phyloP scores from a whole-genome alignment of 2,329 filamentous ascomycete species.

The Ophioceras dolichostomum region DNA sequence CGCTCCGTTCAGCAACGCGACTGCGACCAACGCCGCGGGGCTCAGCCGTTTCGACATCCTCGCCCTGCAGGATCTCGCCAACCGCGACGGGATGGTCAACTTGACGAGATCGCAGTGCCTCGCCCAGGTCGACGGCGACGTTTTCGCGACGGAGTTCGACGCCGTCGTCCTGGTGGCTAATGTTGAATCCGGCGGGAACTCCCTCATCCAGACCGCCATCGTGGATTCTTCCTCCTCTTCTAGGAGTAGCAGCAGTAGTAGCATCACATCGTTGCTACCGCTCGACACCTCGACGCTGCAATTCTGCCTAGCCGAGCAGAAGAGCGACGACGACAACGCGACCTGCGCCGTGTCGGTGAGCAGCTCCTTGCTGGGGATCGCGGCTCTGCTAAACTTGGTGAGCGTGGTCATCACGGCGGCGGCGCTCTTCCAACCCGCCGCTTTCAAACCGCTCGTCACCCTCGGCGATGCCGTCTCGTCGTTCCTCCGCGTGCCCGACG shows the following conservation, averaged over 20 bases:
- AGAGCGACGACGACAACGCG: conserved; percentile 5
- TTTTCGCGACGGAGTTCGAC: conserved; percentile 19
- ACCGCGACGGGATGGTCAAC: conserved; percentile 14
- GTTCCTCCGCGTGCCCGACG: conserved; percentile 33
- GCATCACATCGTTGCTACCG: conserved; percentile 4
- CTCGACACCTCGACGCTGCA: conserved; percentile 14
- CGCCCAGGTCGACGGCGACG: conserved; percentile 15
- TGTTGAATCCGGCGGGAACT: conserved; percentile 11
- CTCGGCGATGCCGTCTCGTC: conserved; percentile 38
- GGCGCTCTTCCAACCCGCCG: conserved; percentile 12
- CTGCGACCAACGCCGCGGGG: conserved; percentile 19
- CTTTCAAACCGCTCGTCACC: conserved; percentile 31
- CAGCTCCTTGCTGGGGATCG: conserved; percentile 26
- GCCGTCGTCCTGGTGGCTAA: conserved; percentile 21
- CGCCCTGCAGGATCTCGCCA: conserved; percentile 20
- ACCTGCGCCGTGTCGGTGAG: conserved; percentile 29
- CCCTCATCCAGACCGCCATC: conserved; percentile 20
- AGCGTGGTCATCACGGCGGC: conserved; percentile 19
- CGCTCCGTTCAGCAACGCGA: conserved; percentile 22
- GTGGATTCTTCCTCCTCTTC: conserved; percentile 6
- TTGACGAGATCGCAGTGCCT: conserved; percentile 19
- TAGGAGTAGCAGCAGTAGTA: conserved; percentile 2
- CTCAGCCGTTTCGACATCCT: conserved; percentile 21
- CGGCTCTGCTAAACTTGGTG: conserved; percentile 28
- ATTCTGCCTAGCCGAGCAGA: conserved; percentile 20